Conservation (phyloP, 441 rosid genomes). For the Breynia disticha region DNA sequence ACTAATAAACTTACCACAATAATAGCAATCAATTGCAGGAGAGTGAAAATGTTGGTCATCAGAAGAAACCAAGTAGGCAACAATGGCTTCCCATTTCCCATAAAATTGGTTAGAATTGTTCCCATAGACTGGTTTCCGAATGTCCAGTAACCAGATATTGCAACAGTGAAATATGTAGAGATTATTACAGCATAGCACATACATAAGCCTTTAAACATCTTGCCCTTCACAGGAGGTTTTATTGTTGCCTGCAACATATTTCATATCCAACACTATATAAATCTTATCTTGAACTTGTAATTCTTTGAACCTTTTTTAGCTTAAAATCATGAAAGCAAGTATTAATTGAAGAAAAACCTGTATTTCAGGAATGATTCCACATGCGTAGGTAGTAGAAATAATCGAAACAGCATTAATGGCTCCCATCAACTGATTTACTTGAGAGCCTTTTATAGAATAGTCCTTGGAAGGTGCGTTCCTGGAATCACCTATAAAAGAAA, state of each 20-base stretch:
- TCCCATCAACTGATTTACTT: conserved; percentile 19
- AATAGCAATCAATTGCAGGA: conserved; percentile 35
- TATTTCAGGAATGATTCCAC: conserved; percentile 57
- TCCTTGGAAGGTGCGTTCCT: conserved; percentile 30
- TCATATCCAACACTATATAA: neutral
- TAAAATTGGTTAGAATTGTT: conserved; percentile 34
- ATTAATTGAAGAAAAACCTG: conserved; percentile 24
- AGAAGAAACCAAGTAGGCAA: conserved; percentile 44
- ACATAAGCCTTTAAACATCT: conserved; percentile 52
- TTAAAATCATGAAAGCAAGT: neutral
- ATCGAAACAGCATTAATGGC: conserved; percentile 44
- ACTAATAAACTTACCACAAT: conserved; percentile 22
- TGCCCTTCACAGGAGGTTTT: conserved; percentile 47
- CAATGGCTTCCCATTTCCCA: conserved; percentile 26
- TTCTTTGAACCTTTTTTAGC: neutral
- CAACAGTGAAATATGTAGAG: conserved; percentile 35
- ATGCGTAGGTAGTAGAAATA: conserved; percentile 34
- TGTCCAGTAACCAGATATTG: conserved; percentile 52
- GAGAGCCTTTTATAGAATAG: conserved; percentile 28
- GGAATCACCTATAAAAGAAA: conserved; percentile 29
- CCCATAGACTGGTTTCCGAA: conserved; percentile 31
- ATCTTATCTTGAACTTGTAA: neutral
- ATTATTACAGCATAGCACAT: conserved; percentile 33
- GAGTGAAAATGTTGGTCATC: conserved; percentile 33
- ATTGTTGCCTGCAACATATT: conserved; percentile 30